These are phyloP conservation scores for Ogataea nonfermentans DNA, from an alignment of 805 yeast species.

Conservation along the genomic window DNA sequence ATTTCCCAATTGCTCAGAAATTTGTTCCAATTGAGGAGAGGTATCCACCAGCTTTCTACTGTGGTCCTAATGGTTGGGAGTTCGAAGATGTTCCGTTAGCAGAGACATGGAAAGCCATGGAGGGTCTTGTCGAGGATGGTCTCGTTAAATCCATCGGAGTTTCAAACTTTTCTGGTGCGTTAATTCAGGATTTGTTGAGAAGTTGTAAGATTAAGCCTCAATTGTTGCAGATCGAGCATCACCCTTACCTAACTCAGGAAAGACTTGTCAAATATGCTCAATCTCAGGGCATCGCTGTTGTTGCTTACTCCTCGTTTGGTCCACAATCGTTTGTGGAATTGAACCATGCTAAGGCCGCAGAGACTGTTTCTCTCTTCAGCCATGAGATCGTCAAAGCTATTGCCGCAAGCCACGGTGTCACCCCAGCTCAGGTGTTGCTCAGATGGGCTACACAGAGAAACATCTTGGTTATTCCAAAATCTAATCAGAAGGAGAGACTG, in stretches of 20 bases:
- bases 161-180: constrained; percentile 72
- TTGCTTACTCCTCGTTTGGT: constrained; percentile 83
- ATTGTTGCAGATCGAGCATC: constrained; percentile 86
- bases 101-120: constrained; percentile 78
- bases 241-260: constrained; percentile 82
- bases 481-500: constrained; percentile 65
- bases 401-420: constrained; percentile 53
- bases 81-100: constrained; percentile 66
- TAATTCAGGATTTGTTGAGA: constrained; percentile 68
- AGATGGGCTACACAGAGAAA: constrained; percentile 86
- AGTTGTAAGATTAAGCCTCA: constrained; percentile 71
- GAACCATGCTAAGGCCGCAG: constrained; percentile 49
- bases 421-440: constrained; percentile 67
- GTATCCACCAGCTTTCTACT: constrained; percentile 77
- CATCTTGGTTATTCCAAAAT: constrained; percentile 78
- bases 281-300: constrained; percentile 57
- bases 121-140: constrained; percentile 53
- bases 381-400: constrained; percentile 52
- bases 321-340: constrained; percentile 78
- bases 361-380: constrained; percentile 54
- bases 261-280: constrained; percentile 60
- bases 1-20: constrained; percentile 85
- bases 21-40: constrained; percentile 75
- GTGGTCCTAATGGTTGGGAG: constrained; percentile 49
- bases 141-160: constrained; percentile 75